phyloP scores from a whole-genome alignment of 345 rosid species.

The Excoecaria cochinchinensis region DNA sequence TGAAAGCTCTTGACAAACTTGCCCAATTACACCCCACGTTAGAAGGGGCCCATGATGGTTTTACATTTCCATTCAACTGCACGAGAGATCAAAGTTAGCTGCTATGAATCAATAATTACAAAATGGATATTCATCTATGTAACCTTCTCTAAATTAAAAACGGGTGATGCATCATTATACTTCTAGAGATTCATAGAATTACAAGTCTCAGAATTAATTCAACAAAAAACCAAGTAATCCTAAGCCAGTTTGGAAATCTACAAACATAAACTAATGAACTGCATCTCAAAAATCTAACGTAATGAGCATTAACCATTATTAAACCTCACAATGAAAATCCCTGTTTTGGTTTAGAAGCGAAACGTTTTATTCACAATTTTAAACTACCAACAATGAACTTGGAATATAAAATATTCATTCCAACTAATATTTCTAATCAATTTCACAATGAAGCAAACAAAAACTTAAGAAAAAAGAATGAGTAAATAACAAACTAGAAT shows the following conservation, averaged over 20 bases:
- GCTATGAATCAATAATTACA: background rate
- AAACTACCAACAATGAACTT: background rate
- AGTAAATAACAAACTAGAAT: background rate
- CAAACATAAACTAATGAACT: no score
- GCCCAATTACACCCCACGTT: conserved; percentile 46
- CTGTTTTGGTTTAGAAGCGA: no score
- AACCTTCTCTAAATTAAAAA: no score
- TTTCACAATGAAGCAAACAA: background rate
- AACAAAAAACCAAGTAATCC: no score
- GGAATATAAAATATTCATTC: background rate
- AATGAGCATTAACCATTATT: no score
- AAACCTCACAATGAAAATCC: no score
- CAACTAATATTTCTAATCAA: background rate
- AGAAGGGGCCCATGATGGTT: conserved; percentile 44
- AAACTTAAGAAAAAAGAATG: background rate
- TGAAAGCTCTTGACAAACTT: conserved; percentile 64
- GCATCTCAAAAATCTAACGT: no score
- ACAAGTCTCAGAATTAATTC: no score
- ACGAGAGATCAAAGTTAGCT: background rate
- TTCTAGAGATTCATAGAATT: background rate
- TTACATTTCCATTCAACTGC: conserved; percentile 57
- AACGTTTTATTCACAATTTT: background rate
- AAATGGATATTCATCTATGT: background rate
- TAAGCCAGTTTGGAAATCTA: no score
- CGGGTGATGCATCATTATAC: background rate